Conservation (phyloP, 179 eudicot genomes). For the Sideroxylon spinosum region DNA sequence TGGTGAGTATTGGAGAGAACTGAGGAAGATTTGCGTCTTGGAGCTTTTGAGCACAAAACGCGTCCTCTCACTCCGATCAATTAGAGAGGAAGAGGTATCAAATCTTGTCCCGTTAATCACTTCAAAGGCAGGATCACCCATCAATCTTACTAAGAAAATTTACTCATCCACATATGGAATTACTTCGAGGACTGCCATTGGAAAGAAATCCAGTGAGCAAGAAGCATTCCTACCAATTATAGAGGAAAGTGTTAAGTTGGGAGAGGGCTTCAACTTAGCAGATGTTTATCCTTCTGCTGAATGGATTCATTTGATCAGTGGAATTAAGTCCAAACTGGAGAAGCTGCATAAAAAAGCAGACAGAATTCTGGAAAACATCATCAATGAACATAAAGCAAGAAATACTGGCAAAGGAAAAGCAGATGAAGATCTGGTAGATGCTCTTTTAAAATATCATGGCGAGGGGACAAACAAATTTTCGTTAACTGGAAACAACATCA, state of each 20-base stretch:
- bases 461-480: constrained; percentile 24
- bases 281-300: constrained; percentile 15
- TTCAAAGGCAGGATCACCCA: neutral
- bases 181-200: constrained; percentile 18
- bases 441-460: constrained; percentile 31
- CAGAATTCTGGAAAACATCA: constrained; percentile 5
- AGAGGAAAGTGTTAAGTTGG: neutral
- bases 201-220: constrained; percentile 20
- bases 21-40: constrained; percentile 19
- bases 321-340: constrained; percentile 17
- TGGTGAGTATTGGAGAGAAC: constrained; percentile 32
- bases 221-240: constrained; percentile 3
- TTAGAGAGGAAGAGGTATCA: constrained; percentile 23
- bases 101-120: no score
- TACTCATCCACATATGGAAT: neutral
- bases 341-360: constrained; percentile 8
- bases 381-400: neutral
- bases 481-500: constrained; percentile 34
- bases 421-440: constrained; percentile 40
- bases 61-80: constrained; percentile 18
- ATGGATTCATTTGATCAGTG: constrained; percentile 20
- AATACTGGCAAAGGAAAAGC: neutral
- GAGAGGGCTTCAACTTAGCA: constrained; percentile 14
- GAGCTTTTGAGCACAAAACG: constrained; percentile 29
- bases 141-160: constrained; percentile 15